These are phyloP conservation scores for Penicillium decumbens DNA, from an alignment of 2,329 filamentous ascomycete genomes.

Conservation along the genomic window DNA sequence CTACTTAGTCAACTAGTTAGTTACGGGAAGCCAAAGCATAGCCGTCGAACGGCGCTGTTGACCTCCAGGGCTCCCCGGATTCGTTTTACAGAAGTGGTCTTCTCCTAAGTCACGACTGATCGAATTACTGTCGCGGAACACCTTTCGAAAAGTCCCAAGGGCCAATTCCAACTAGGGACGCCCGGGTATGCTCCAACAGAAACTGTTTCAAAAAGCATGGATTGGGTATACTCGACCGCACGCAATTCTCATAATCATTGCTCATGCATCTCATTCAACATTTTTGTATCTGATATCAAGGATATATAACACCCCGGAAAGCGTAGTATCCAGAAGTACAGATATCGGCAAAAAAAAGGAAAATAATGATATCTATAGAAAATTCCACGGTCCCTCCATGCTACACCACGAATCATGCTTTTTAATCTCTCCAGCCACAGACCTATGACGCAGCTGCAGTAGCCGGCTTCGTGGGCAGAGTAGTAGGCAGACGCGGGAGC, in stretches of 20 bases:
- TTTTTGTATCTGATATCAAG: slow-evolving; percentile 8
- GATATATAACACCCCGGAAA: slow-evolving; percentile 2
- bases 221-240: neutral
- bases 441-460: slow-evolving; percentile 10
- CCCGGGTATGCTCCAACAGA: neutral
- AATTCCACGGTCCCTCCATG: slow-evolving; percentile 4
- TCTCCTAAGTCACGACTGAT: no score
- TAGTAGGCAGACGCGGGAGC: slow-evolving; percentile 42
- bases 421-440: neutral
- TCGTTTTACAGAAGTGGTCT: no score
- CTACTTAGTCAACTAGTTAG: no score
- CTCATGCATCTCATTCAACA: slow-evolving; percentile 17
- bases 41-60: no score
- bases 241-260: slow-evolving; percentile 10
- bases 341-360: neutral
- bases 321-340: neutral
- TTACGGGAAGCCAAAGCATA: no score
- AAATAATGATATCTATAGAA: slow-evolving; percentile 9
- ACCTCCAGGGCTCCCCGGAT: no score
- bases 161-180: no score
- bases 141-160: no score
- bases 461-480: slow-evolving; percentile 35
- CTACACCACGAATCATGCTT: neutral
- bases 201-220: neutral
- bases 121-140: no score